These are phyloP conservation scores for Blastocystis sp. DNA, from an alignment of 352 stramenopile genomes.

Conservation along the genomic window DNA sequence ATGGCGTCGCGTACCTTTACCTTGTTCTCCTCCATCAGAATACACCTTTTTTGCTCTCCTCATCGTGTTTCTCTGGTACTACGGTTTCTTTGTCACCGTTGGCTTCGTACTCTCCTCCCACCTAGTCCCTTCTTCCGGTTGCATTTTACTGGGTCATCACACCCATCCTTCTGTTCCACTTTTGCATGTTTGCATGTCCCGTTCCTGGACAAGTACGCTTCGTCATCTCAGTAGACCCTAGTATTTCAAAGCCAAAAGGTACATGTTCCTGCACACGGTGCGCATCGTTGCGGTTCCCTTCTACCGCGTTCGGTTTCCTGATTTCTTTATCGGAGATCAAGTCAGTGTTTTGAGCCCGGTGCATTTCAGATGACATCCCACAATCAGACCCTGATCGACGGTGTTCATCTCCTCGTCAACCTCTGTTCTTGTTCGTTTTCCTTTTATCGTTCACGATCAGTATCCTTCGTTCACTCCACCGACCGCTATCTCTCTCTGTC, in stretches of 20 bases:
- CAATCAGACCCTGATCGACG: slow-evolving; percentile 43
- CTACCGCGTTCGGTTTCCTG: slow-evolving; percentile 38
- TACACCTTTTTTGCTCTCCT: slow-evolving; percentile 1
- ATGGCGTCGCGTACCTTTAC: not conserved
- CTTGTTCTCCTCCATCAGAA: not conserved
- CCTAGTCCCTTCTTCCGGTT: not conserved
- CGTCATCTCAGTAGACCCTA: not conserved
- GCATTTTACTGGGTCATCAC: not conserved
- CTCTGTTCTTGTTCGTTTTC: not conserved
- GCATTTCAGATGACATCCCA: slow-evolving; percentile 26
- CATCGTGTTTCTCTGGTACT: slow-evolving; percentile 46
- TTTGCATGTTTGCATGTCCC: slow-evolving; percentile 11
- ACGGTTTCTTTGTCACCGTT: not conserved
- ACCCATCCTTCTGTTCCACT: not conserved
- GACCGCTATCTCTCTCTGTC: not conserved
- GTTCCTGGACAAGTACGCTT: not conserved
- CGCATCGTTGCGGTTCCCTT: slow-evolving; percentile 24
- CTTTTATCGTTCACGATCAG: not conserved
- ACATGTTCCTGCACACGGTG: not conserved
- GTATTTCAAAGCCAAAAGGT: not conserved
- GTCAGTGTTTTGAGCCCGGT: not conserved
- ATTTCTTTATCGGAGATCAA: slow-evolving; percentile 51
- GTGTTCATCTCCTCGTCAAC: slow-evolving; percentile 24
- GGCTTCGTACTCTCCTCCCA: not conserved
- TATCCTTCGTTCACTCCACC: not conserved